Evolutionary conservation across 2,329 filamentous ascomycete species (phyloP).

Genomic region (Xylariaceae sp.): DNA sequence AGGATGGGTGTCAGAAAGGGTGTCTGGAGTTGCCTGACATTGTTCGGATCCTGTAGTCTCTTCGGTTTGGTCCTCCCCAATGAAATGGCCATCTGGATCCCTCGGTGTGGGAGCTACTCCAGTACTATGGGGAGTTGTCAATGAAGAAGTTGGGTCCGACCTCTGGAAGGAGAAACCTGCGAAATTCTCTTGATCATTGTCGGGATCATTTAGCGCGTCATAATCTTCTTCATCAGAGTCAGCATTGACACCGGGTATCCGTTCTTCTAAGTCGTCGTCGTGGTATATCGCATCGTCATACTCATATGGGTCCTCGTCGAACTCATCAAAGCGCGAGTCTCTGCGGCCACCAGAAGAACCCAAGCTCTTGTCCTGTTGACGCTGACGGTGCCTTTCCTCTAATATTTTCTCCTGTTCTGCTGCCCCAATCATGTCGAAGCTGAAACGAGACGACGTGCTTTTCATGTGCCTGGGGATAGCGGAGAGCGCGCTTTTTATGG

Average conservation of each 20-base stretch:
- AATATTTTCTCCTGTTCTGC: constrained; percentile 64
- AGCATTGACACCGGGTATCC: constrained; percentile 56
- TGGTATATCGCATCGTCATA: constrained; percentile 63
- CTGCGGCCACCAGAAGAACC: constrained; percentile 37
- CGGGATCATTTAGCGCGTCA: constrained; percentile 41
- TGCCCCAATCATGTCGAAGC: constrained; percentile 73
- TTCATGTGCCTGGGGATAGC: constrained; percentile 62
- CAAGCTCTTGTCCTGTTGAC: constrained; percentile 57
- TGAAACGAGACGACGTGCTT: constrained; percentile 75
- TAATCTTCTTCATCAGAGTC: constrained; percentile 44
- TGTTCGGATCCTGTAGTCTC: constrained; percentile 38
- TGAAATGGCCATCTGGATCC: constrained; percentile 51
- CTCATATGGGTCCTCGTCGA: constrained; percentile 57
- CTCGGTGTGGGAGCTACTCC: constrained; percentile 50
- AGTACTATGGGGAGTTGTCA: constrained; percentile 48
- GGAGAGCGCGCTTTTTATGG: constrained; percentile 43
- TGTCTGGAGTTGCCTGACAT: constrained; percentile 11
- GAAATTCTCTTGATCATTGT: constrained; percentile 58
- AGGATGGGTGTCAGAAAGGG: constrained; percentile 7
- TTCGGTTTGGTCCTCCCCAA: constrained; percentile 53
- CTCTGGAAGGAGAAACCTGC: constrained; percentile 56
- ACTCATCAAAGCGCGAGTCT: constrained; percentile 57
- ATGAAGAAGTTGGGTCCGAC: constrained; percentile 48
- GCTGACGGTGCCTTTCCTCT: constrained; percentile 68
- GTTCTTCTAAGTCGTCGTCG: constrained; percentile 62